phyloP scores from a whole-genome alignment of 2,329 filamentous ascomycete species.

The Cercospora canescens region DNA sequence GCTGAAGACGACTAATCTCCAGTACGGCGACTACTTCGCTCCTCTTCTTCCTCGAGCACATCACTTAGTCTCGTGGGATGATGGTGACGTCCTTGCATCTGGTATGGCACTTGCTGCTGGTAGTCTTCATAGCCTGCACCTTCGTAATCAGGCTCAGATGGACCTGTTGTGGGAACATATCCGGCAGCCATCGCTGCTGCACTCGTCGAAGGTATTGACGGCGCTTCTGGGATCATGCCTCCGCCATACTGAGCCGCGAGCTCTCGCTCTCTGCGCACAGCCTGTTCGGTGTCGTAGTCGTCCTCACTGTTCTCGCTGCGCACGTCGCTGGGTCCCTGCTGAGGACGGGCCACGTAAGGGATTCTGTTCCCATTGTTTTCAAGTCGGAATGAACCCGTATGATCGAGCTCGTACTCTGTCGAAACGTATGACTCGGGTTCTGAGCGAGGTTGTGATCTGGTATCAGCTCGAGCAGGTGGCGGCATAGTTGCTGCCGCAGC shows the following conservation, averaged over 20 bases:
- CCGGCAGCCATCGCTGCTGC: constrained; percentile 36
- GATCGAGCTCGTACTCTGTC: constrained; percentile 70
- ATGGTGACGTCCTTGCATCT: constrained; percentile 61
- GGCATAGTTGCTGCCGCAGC: constrained; percentile 37
- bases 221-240: constrained; percentile 33
- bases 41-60: constrained; percentile 81
- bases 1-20: constrained; percentile 14
- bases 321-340: constrained; percentile 9
- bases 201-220: constrained; percentile 31
- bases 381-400: constrained; percentile 60
- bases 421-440: constrained; percentile 40
- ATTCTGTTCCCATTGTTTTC: constrained; percentile 58
- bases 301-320: constrained; percentile 41
- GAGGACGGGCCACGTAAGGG: constrained; percentile 55
- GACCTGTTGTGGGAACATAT: constrained; percentile 18
- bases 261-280: constrained; percentile 50
- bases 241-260: constrained; percentile 48
- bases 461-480: constrained; percentile 24
- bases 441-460: constrained; percentile 27
- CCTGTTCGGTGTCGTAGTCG: constrained; percentile 57
- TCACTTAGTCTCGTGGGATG: constrained; percentile 88
- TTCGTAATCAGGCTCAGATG: constrained; percentile 36
- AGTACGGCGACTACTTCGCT: constrained; percentile 37
- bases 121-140: constrained; percentile 66
- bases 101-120: constrained; percentile 43